Base-by-base conservation (phyloP, 2,329 filamentous ascomycete species). In the Orbilia javanica region DNA sequence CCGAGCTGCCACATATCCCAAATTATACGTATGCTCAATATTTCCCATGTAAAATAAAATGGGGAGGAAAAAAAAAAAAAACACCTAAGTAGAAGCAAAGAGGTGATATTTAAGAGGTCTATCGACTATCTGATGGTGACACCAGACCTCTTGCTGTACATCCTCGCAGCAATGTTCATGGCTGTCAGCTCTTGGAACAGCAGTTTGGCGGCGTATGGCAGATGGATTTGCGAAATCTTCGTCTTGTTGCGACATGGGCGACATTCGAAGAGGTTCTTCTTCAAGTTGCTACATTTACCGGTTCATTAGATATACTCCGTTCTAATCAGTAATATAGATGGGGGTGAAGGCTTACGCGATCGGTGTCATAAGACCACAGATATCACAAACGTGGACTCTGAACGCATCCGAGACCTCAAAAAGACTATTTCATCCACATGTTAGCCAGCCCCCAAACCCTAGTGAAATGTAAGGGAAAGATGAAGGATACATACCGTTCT, bases 221-320 rank as follows among this genome's bases (percentile, higher is more conserved):
- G 97, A 84, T 98, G 93, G 71, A 99, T 92, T 85, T 99, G 96
- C 4, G 95, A 96, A 84, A 99, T 98, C 86, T 93, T 94, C 80
- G 95, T 97, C 89, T 98, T 98, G 88, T 99, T 99, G 87, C 96
- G 96, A 89, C 96, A 99, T 36, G 96, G 93, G 70, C 96, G 90
- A 85, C 96, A 99, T 85, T 98, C 95, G 84, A 98, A 98, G 29
- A 93, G 93, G 83, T 96, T 93, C 85, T 97, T 97, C 82, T 94
- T 95, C 77, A 99, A 89, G 87, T 96, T 96, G 53, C 93, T 96
- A 81, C 75, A 68, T 22, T 3, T 10, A 6, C 31, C 29, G 34
- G 76, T 34, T 79, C 83, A 87, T 82, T 60, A 36, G 77, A 60
- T 27, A 60, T 27, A 46, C 46, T 66, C 39, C 25, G 36, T 44